Percentiles rank a stretch among this genome's conserved stretches.
phyloP scores from a whole-genome alignment of 1,284 basidiomycete genomes.

The Marasmius fiardii region DNA sequence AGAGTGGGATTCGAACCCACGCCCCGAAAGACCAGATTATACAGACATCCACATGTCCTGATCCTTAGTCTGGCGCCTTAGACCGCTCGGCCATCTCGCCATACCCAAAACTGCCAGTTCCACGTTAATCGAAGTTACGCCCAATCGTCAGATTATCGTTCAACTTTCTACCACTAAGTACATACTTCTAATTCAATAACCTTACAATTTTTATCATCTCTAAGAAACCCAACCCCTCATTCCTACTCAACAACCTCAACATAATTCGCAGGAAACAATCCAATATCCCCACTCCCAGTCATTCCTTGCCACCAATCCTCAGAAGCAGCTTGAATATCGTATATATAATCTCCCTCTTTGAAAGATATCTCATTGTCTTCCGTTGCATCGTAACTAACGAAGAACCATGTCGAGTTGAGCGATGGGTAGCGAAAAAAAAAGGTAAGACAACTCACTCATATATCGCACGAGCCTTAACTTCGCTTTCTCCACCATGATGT shows the following conservation, averaged over 20 bases:
- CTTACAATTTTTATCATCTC: background rate
- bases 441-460: slow-evolving; percentile 62
- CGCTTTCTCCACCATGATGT: slow-evolving; percentile 38
- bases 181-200: background rate
- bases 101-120: background rate
- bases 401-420: background rate
- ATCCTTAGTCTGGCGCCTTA: slow-evolving; percentile 82
- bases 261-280: slow-evolving; percentile 65
- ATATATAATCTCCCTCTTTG: slow-evolving; percentile 76
- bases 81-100: slow-evolving; percentile 79
- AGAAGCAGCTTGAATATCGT: slow-evolving; percentile 65
- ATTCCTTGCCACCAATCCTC: slow-evolving; percentile 92
- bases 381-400: slow-evolving; percentile 75
- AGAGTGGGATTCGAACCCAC: slow-evolving; percentile 42
- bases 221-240: background rate
- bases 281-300: slow-evolving; percentile 56
- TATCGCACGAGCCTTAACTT: slow-evolving; percentile 59
- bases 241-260: background rate
- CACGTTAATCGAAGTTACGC: too few species aligned
- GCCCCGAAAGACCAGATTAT: slow-evolving; percentile 19
- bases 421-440: background rate
- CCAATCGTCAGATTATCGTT: too few species aligned
- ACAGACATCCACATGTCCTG: background rate
- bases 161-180: too few species aligned
- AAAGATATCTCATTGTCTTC: slow-evolving; percentile 91